Percentiles rank a stretch among this genome's conserved stretches.
These are phyloP conservation scores for Bryum argenteum DNA, from an alignment of 225 moss, liverwort and hornwort species.

Conservation along the genomic window DNA sequence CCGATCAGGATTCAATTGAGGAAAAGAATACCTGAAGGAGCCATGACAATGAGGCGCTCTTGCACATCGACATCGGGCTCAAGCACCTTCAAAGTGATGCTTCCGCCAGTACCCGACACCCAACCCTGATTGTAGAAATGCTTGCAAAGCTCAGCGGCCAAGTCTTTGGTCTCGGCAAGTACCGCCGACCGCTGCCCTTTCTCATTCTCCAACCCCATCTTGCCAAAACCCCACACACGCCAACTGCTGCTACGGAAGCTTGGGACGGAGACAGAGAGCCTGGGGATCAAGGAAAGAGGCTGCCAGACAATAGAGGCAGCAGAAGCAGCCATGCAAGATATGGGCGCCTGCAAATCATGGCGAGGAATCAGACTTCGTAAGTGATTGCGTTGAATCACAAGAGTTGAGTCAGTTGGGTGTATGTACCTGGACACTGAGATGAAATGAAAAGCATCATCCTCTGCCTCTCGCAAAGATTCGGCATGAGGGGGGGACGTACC, in stretches of 20 bases:
- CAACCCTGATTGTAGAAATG: conserved; percentile 97
- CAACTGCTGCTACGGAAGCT: background rate
- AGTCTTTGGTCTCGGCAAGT: conserved; percentile 63
- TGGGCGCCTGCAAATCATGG: too few relatives aligned
- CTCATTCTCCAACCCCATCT: conserved; percentile 32
- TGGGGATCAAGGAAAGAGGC: background rate
- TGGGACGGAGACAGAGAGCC: background rate
- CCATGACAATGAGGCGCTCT: conserved; percentile 93
- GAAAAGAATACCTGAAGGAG: conserved; percentile 73
- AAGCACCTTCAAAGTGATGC: conserved; percentile 88
- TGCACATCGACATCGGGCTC: conserved; percentile 64
- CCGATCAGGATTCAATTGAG: background rate
- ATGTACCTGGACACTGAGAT: too few relatives aligned
- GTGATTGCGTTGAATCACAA: too few relatives aligned
- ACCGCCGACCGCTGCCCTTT: conserved; percentile 18
- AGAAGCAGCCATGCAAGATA: too few relatives aligned
- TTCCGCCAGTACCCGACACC: conserved; percentile 97
- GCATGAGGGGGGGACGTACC: too few relatives aligned
- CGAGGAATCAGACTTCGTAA: too few relatives aligned
- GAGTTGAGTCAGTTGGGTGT: too few relatives aligned
- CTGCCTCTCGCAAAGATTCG: too few relatives aligned
- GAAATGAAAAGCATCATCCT: too few relatives aligned
- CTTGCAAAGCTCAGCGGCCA: conserved; percentile 96
- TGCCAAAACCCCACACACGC: background rate
- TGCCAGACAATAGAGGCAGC: too few relatives aligned